phyloP scores from a whole-genome alignment of 148 eudicot species.

The Agrostemma githago region DNA sequence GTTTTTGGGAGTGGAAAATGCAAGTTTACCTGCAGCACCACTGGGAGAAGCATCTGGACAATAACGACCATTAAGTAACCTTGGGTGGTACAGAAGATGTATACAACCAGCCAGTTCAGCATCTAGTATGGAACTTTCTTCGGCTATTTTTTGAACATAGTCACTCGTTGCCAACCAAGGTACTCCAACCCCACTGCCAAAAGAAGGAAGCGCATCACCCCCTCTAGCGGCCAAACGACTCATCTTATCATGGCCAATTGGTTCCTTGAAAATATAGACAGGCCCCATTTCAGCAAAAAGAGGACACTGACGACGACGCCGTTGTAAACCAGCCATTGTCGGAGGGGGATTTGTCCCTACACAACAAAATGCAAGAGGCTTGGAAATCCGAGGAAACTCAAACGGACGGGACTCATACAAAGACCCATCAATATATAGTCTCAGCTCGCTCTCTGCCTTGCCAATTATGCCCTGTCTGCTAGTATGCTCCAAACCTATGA shows the following conservation, averaged over 20 bases:
- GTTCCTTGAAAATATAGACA: slow-evolving; percentile 88
- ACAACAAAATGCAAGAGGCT: slow-evolving; percentile 97
- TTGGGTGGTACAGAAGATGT: slow-evolving; percentile 96
- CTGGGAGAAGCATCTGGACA: slow-evolving; percentile 98
- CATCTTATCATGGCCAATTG: slow-evolving; percentile 90
- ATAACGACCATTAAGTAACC: slow-evolving; percentile 81
- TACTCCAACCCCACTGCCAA: slow-evolving; percentile 81
- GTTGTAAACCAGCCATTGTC: slow-evolving; percentile 97
- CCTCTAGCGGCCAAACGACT: slow-evolving; percentile 90
- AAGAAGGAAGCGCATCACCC: slow-evolving; percentile 88
- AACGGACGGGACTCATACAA: slow-evolving; percentile 87
- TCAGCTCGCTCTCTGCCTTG: slow-evolving; percentile 88
- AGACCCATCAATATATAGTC: slow-evolving; percentile 88
- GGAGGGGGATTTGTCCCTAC: slow-evolving; percentile 98
- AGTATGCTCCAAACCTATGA: slow-evolving; percentile 91
- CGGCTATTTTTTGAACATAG: slow-evolving; percentile 61
- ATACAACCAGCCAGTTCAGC: slow-evolving; percentile 75
- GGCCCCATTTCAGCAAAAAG: slow-evolving; percentile 99
- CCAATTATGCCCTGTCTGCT: slow-evolving; percentile 89
- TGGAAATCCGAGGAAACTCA: slow-evolving; percentile 86
- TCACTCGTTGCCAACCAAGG: slow-evolving; percentile 88
- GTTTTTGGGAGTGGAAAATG: slow-evolving; percentile 4
- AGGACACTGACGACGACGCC: slow-evolving; percentile 97
- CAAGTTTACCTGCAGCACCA: slow-evolving; percentile 84
- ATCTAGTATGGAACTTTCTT: slow-evolving; percentile 78